These are phyloP conservation scores for Rheum nobile DNA, from an alignment of 148 eudicot species.

Conservation along the genomic window DNA sequence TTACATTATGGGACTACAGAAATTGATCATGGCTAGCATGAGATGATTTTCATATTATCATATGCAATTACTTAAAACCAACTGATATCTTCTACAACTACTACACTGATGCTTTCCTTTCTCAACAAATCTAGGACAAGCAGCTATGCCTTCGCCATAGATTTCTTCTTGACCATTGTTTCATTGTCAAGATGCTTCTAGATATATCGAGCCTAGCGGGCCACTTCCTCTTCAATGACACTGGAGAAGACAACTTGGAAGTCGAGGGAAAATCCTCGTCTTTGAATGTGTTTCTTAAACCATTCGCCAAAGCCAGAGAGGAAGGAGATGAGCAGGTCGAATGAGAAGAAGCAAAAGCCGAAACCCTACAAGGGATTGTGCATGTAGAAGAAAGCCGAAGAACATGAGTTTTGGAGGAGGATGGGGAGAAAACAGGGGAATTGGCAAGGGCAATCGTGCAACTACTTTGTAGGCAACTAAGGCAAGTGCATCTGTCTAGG, in stretches of 20 bases:
- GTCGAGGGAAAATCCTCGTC: slow-evolving; percentile 13
- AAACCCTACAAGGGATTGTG: slow-evolving; percentile 18
- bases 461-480: too few species aligned
- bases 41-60: neutral
- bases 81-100: neutral
- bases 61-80: neutral
- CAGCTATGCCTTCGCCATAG: neutral
- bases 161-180: neutral
- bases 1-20: neutral
- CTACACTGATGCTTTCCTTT: neutral
- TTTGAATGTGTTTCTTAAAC: slow-evolving; percentile 10
- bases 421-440: slow-evolving; percentile 57
- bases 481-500: too few species aligned
- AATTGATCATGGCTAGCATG: neutral
- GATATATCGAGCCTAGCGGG: slow-evolving; percentile 38
- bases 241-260: slow-evolving; percentile 22
- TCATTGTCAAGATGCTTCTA: neutral
- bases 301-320: slow-evolving; percentile 19
- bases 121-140: neutral
- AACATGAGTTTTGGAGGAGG: slow-evolving; percentile 24
- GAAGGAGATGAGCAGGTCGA: slow-evolving; percentile 19
- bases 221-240: slow-evolving; percentile 59
- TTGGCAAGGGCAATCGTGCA: slow-evolving; percentile 49
- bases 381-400: slow-evolving; percentile 20
- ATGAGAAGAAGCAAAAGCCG: slow-evolving; percentile 7